phyloP scores from a whole-genome alignment of 306 rosid genomes.

The Cucumis melo region DNA sequence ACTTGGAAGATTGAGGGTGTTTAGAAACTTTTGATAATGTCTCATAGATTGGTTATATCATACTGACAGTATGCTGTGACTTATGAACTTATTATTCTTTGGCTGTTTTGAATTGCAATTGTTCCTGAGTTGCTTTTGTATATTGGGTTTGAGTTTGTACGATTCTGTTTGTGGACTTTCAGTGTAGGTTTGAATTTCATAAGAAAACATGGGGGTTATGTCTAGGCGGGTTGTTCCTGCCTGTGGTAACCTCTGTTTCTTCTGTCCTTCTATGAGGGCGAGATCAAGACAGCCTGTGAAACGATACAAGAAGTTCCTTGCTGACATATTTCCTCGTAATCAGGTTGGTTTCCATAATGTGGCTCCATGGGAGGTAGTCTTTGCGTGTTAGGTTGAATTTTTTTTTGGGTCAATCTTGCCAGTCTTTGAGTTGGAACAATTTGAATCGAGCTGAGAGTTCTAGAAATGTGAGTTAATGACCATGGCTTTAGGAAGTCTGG shows the following conservation, averaged over 20 bases:
- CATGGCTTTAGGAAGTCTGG: background rate
- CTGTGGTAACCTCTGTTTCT: slow-evolving; percentile 79
- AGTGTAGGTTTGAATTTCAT: slow-evolving; percentile 18
- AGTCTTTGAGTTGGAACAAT: background rate
- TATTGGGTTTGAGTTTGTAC: slow-evolving; percentile 11
- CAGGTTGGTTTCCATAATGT: slow-evolving; percentile 44
- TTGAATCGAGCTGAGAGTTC: background rate
- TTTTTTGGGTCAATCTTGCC: background rate
- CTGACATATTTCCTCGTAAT: slow-evolving; percentile 70
- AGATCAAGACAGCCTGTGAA: slow-evolving; percentile 93
- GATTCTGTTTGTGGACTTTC: slow-evolving; percentile 6
- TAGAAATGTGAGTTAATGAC: background rate
- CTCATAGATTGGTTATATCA: background rate
- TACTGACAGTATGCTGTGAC: background rate
- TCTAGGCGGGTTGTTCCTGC: slow-evolving; percentile 96
- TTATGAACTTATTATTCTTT: background rate
- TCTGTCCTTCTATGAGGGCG: slow-evolving; percentile 81
- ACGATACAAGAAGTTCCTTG: slow-evolving; percentile 79
- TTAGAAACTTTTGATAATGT: background rate
- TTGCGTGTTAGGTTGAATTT: background rate
- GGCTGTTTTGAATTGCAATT: background rate
- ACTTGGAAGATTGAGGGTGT: background rate
- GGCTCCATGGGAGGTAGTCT: background rate
- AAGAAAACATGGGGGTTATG: slow-evolving; percentile 75
- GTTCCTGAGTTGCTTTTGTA: background rate